Percentiles rank a stretch among this genome's conserved stretches.
phyloP scores from a whole-genome alignment of 352 stramenopile genomes.

The Porosira glacialis region DNA sequence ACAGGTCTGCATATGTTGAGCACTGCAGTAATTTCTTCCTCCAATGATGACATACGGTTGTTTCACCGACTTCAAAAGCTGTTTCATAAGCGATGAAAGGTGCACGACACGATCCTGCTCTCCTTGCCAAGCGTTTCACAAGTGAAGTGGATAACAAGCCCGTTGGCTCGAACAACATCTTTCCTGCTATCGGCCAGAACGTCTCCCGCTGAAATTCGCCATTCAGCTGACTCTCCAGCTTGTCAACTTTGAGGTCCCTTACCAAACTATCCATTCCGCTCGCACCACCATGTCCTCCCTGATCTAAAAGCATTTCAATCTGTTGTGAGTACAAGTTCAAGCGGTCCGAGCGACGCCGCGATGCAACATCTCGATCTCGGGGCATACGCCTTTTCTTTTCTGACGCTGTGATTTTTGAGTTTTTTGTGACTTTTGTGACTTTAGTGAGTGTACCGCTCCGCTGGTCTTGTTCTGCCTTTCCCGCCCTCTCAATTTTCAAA shows the following conservation, averaged over 20 bases:
- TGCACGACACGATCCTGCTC: slow-evolving; percentile 50
- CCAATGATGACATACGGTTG: slow-evolving; percentile 65
- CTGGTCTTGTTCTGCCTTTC: not conserved
- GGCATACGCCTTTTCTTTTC: slow-evolving; percentile 23
- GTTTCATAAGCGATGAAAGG: slow-evolving; percentile 64
- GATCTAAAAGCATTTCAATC: slow-evolving; percentile 31
- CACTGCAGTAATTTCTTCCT: slow-evolving; percentile 58
- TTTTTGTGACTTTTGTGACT: too few species aligned
- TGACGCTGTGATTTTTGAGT: too few species aligned
- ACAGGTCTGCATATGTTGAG: slow-evolving; percentile 57
- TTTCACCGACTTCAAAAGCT: slow-evolving; percentile 70
- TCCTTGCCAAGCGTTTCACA: slow-evolving; percentile 48
- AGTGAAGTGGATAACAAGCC: slow-evolving; percentile 36
- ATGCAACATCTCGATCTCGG: slow-evolving; percentile 4
- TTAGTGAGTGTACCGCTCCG: not conserved
- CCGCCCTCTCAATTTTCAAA: not conserved
- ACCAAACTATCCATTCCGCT: slow-evolving; percentile 17
- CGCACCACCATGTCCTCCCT: not conserved
- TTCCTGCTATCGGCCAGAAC: slow-evolving; percentile 50
- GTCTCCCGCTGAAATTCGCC: slow-evolving; percentile 11
- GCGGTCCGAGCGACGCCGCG: slow-evolving; percentile 32
- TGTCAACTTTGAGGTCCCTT: slow-evolving; percentile 34
- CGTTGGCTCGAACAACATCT: slow-evolving; percentile 53
- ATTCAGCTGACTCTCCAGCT: slow-evolving; percentile 36
- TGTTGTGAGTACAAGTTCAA: slow-evolving; percentile 29